Conservation (phyloP, 179 eudicot species). For the Nepenthes alata region DNA sequence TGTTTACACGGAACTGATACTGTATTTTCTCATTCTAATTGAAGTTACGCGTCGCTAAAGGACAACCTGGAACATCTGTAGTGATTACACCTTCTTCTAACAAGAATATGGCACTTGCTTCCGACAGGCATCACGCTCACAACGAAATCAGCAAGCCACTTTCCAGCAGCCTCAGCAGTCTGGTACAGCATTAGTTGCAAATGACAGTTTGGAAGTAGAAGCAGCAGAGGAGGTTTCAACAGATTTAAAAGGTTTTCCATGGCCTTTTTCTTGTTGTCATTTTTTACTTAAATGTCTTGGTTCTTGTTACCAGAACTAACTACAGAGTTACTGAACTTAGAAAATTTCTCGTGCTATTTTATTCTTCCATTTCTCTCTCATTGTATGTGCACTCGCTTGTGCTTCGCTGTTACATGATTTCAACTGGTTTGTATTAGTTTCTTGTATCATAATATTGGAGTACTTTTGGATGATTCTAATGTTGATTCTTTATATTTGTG, state of each 20-base stretch:
- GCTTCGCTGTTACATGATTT: too few species aligned
- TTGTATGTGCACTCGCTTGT: too few species aligned
- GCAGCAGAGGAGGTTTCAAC: conserved; percentile 35
- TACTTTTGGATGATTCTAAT: too few species aligned
- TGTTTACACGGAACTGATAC: not conserved
- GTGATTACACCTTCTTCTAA: conserved; percentile 24
- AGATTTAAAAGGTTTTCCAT: conserved; percentile 54
- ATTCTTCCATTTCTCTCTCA: too few species aligned
- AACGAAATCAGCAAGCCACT: conserved; percentile 21
- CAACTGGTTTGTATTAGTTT: too few species aligned
- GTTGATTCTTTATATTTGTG: not conserved
- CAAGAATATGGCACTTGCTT: conserved; percentile 35
- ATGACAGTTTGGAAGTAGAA: conserved; percentile 30
- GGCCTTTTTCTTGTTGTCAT: not conserved
- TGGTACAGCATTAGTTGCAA: conserved; percentile 24
- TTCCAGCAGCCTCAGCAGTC: conserved; percentile 32
- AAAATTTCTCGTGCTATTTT: too few species aligned
- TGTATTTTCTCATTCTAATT: conserved; percentile 11
- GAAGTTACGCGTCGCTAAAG: conserved; percentile 66
- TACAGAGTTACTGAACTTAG: too few species aligned
- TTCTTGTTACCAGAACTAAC: too few species aligned
- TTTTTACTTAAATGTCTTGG: not conserved
- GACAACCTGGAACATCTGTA: conserved; percentile 28
- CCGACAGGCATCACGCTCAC: conserved; percentile 46
- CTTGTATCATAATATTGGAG: too few species aligned